Conservation (phyloP, 2,329 filamentous ascomycete genomes). For the Nemania serpens region DNA sequence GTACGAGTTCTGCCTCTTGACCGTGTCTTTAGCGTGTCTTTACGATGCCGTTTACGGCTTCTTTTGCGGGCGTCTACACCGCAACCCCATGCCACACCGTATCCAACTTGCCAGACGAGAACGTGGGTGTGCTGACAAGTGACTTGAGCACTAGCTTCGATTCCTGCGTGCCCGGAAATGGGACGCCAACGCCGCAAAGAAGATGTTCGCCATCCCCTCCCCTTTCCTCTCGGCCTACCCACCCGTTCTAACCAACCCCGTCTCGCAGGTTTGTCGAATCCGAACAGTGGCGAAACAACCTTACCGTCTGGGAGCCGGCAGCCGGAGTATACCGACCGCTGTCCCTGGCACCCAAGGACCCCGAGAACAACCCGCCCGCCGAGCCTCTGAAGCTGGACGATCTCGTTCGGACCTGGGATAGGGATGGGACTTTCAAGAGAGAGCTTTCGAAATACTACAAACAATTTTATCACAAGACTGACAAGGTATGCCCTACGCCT, state of each 20-base stretch:
- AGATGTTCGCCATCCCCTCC: conserved; percentile 71
- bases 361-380: conserved; percentile 26
- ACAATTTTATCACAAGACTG: conserved; percentile 98
- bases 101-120: background rate
- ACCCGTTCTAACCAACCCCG: background rate
- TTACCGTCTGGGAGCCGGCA: conserved; percentile 84
- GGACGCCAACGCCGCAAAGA: conserved; percentile 79
- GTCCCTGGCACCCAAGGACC: conserved; percentile 15
- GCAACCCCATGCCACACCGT: background rate
- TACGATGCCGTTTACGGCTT: no score
- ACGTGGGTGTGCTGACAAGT: conserved; percentile 2
- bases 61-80: no score
- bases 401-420: conserved; percentile 70
- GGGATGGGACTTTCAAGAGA: conserved; percentile 66
- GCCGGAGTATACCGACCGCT: conserved; percentile 51
- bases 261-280: conserved; percentile 78
- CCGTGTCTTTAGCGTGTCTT: no score
- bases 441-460: conserved; percentile 90
- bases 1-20: conserved; percentile 53
- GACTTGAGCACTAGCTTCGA: conserved; percentile 64
- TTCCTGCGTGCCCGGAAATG: conserved; percentile 96
- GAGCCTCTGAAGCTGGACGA: conserved; percentile 62
- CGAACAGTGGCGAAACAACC: conserved; percentile 87
- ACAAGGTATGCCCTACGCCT: conserved; percentile 61
- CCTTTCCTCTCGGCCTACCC: background rate